Percentiles rank a stretch among this genome's conserved stretches.
Evolutionary conservation across 2,329 filamentous ascomycete genomes (phyloP).

Genomic region (Zalaria obscura): DNA sequence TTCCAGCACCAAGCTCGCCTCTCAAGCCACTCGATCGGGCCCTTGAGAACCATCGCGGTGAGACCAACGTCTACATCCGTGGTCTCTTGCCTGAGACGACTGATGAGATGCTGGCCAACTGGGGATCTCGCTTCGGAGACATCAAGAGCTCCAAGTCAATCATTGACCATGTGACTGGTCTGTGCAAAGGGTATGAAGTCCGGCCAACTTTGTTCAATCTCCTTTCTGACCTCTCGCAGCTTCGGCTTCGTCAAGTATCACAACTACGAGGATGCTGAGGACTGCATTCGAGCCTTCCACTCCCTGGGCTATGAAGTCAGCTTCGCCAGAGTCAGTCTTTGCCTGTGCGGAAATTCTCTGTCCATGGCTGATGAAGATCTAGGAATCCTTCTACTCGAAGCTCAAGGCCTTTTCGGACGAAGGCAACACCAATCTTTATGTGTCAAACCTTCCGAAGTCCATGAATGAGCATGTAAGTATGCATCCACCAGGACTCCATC

Average conservation of each 20-base stretch:
- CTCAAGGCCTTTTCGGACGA: conserved; percentile 93
- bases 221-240: conserved; percentile 34
- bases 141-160: conserved; percentile 98
- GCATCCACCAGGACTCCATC: background rate
- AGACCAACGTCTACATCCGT: conserved; percentile 96
- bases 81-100: conserved; percentile 91
- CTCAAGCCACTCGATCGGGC: conserved; percentile 87
- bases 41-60: conserved; percentile 84
- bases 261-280: conserved; percentile 76
- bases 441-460: conserved; percentile 87
- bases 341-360: conserved; percentile 3
- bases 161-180: conserved; percentile 82
- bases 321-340: conserved; percentile 64
- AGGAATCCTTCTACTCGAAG: conserved; percentile 97
- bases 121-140: conserved; percentile 76
- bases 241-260: conserved; percentile 97
- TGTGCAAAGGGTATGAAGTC: conserved; percentile 76
- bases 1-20: conserved; percentile 76
- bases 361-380: conserved; percentile 13
- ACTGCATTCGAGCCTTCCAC: conserved; percentile 92
- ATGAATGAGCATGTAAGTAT: conserved; percentile 73
- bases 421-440: conserved; percentile 85
- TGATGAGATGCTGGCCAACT: conserved; percentile 71
- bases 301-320: conserved; percentile 93
- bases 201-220: conserved; percentile 2